Base-by-base conservation (phyloP, 768 basidiomycete genomes). In the Ramaria sp. region DNA sequence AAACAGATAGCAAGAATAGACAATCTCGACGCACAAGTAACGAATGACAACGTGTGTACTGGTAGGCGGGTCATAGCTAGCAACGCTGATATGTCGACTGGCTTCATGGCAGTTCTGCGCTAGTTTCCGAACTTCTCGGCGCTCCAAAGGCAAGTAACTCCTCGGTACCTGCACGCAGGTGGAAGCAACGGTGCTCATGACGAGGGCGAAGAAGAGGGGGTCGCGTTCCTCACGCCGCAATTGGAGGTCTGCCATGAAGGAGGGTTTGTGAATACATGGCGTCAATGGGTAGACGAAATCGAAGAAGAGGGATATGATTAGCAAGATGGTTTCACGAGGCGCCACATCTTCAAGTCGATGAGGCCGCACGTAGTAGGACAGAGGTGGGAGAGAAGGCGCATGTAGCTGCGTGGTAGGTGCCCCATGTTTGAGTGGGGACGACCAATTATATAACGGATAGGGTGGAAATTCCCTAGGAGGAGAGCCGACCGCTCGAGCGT, bases 211-310 rank as follows among this genome's bases (percentile, higher is more conserved):
- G 72, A 93, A 95, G 37, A 94, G 78, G 25, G 90, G 89, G 61
- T 94, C 88, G 18, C 81, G 78, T 63, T 93, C 89, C 69, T 94
- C 92, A 56, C 88, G 69, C 41, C 78, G 79, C 0, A 80, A 73
- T 58, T 84, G 81, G 28, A 96, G 72, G 69, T 92, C 92, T n/a
- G 87, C 84, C 80, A 91, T 84, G 66, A 93, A 93, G 1, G 86
- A 88, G 25, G 89, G 89, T 63, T 86, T 87, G 70, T 96, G 93
- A 42, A 96, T 71, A 66, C 88, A 91, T 5, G 92, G 92, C 8
- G 88, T 94, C 30, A 95, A 75, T 8, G 88, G 86, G 67, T 92
- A 92, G 47, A 94, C 88, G 64, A 89, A 95, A 66, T 94, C 92
- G 65, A 94, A 95, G 71, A 91, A 96, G 12, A 94, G 78, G 37